Conservation (phyloP, 2,329 filamentous ascomycete genomes). For the Fusarium ramigenum region DNA sequence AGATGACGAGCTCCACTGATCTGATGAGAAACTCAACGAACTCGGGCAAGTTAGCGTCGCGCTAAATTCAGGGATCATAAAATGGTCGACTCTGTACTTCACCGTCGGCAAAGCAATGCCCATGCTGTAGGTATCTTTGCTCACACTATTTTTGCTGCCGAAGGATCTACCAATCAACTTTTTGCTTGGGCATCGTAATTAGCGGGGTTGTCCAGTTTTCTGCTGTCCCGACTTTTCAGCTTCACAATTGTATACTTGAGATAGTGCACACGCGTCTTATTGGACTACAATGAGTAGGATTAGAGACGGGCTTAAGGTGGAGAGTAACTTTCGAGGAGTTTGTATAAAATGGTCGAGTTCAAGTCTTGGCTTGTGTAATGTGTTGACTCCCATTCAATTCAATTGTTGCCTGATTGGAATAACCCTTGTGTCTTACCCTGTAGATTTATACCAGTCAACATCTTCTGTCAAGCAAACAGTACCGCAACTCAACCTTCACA, state of each 20-base stretch:
- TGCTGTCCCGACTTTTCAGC: neutral
- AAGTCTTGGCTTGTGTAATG: neutral
- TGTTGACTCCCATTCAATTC: neutral
- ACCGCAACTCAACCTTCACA: neutral
- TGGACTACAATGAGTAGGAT: neutral
- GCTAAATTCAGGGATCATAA: neutral
- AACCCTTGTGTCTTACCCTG: neutral
- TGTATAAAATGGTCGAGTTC: neutral
- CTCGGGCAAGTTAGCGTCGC: neutral
- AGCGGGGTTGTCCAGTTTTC: neutral
- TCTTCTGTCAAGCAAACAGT: neutral
- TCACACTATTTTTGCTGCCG: neutral
- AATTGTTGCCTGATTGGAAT: neutral
- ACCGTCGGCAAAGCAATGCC: rapidly evolving
- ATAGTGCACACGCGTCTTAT: neutral
- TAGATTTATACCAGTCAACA: neutral
- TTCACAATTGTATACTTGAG: neutral
- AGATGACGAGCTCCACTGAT: neutral
- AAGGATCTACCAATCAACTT: neutral
- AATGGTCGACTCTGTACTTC: neutral
- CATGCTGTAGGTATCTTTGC: rapidly evolving
- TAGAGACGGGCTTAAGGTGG: neutral
- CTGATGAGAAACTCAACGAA: constrained; percentile 1
- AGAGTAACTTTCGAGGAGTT: neutral
- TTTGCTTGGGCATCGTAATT: neutral